These are phyloP conservation scores for Tolypocladium album DNA, from an alignment of 2,329 filamentous ascomycete species.

Conservation along the genomic window DNA sequence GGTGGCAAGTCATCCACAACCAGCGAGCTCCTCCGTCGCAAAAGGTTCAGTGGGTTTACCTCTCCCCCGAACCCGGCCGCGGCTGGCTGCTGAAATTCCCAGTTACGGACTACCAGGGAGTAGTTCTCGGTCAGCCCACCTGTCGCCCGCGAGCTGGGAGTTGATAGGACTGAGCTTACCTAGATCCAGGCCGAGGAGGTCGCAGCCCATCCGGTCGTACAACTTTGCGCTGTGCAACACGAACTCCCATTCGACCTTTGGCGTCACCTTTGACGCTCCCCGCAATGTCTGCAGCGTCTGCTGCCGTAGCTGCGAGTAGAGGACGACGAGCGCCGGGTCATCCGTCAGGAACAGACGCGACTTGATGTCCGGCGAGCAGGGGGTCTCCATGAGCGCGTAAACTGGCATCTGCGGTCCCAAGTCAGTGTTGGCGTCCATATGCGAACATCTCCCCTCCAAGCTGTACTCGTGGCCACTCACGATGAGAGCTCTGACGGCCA, in stretches of 20 bases:
- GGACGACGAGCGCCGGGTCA: conserved; percentile 76
- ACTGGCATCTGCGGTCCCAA: conserved; percentile 55
- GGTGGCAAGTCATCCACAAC: conserved; percentile 66
- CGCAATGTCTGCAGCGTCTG: conserved; percentile 73
- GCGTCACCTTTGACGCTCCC: conserved; percentile 72
- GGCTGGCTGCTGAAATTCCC: conserved; percentile 61
- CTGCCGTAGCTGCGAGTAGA: conserved; percentile 79
- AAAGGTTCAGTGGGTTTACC: conserved; percentile 55
- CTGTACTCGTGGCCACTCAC: conserved; percentile 33
- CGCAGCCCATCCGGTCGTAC: conserved; percentile 88
- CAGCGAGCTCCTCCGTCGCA: conserved; percentile 63
- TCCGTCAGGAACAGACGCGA: conserved; percentile 78
- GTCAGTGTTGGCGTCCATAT: background rate
- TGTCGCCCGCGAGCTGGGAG: background rate
- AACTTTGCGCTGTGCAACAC: conserved; percentile 74
- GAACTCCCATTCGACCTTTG: conserved; percentile 77
- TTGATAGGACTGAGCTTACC: conserved; percentile 37
- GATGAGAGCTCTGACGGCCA: conserved; percentile 74
- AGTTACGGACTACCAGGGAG: conserved; percentile 52
- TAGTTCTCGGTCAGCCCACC: conserved; percentile 6
- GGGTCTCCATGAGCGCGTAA: conserved; percentile 59
- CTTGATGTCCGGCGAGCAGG: conserved; percentile 57
- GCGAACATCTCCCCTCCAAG: no score
- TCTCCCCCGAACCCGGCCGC: conserved; percentile 29
- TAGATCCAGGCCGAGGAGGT: conserved; percentile 76